Evolutionary conservation across 192 early-diverging fungal species (phyloP), one percentile per base, ranked within the genome.

Genomic region (Gryganskiella cystojenkinii): DNA sequence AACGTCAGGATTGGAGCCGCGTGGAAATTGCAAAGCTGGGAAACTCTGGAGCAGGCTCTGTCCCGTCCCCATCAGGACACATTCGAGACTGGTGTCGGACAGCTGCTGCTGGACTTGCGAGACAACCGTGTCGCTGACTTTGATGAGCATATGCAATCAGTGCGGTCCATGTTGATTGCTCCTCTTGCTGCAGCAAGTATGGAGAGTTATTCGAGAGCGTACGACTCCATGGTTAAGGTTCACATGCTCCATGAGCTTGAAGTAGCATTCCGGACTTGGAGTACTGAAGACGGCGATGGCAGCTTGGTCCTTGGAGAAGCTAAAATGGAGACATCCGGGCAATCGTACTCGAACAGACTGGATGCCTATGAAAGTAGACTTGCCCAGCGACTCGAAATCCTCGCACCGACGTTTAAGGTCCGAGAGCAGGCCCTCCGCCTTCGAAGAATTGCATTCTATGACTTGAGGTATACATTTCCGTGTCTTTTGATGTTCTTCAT

Each of bases 241-340:
- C 86, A 89, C 52, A 85, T 92, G 81, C 79, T 94, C 19, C 81
- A 86, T 35, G 94, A 94, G 58, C 47, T 92, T 11, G 88, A 93
- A 56, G 73, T 64, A 2, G 67, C 66, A 0, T 64, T 61, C 40
- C 49, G 43, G 14, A 61, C 52, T 31, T 67, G 57, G 79, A 50
- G 71, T n/a, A 5, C 37, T 19, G 51, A 56, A 30, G 2, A 22
- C 10, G 22, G n/a, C n/a, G n/a, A 9, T 11, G 52, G 5, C 45
- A 51, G 22, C 42, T 3, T 2, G 52, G 24, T 31, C 53, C 31
- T 17, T 54, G 22, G 46, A 27, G 30, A n/a, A 50, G 57, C 6
- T 27, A 19, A 22, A 2, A 31, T 24, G 31, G 33, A 20, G 3
- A 33, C 4, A 15, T 27, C 20, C 3, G 63, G 50, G 0, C 55